Conservation (phyloP, 345 rosid species). For the Eutrema heterophyllum region DNA sequence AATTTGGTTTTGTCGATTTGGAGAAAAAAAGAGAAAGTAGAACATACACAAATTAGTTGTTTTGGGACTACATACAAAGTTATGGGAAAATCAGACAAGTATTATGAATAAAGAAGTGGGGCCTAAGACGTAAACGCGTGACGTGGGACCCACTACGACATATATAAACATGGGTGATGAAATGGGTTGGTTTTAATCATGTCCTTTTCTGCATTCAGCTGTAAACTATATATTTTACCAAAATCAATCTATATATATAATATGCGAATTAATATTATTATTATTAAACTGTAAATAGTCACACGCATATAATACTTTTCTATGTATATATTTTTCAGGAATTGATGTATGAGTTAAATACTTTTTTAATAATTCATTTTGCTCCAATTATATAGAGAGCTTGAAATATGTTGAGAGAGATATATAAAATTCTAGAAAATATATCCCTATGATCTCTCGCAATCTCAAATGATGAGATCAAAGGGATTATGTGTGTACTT, state of each 20-base stretch:
- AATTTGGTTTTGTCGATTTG: constrained; percentile 2
- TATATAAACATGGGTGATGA: constrained; percentile 34
- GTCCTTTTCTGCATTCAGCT: constrained; percentile 29
- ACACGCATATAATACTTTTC: neutral
- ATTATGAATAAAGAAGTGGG: constrained; percentile 7
- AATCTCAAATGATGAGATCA: too few relatives aligned
- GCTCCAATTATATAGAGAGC: neutral
- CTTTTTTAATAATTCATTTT: neutral
- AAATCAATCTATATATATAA: neutral
- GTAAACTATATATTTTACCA: constrained; percentile 12
- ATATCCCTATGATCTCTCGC: too few relatives aligned
- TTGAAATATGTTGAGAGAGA: too few relatives aligned
- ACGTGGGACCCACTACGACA: constrained; percentile 18
- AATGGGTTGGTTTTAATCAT: constrained; percentile 30
- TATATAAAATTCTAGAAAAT: too few relatives aligned
- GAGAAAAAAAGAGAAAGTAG: neutral
- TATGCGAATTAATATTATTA: neutral
- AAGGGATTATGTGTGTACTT: too few relatives aligned
- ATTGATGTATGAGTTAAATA: neutral
- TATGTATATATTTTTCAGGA: neutral
- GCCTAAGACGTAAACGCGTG: constrained; percentile 26
- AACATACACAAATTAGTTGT: neutral
- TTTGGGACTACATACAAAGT: constrained; percentile 31
- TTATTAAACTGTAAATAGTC: neutral
- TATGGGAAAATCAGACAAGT: constrained; percentile 24